Percentiles rank a stretch among this genome's conserved stretches.
Evolutionary conservation across 345 rosid species (phyloP).

Genomic region (Mangifera indica): DNA sequence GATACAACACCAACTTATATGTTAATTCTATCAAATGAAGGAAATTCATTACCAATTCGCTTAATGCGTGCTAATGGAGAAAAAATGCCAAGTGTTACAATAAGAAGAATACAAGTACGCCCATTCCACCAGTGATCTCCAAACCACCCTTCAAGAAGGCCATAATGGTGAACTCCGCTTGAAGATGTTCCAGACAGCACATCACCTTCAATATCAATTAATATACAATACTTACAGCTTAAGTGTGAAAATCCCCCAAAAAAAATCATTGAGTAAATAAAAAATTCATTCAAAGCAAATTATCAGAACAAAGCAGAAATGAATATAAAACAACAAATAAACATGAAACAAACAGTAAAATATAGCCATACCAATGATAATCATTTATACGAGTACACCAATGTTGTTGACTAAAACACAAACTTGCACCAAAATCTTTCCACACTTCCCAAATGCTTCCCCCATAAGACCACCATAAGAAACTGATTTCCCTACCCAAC

Average conservation of each 20-base stretch:
- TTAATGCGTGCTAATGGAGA: conserved; percentile 79
- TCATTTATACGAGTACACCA: conserved; percentile 93
- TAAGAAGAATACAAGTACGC: conserved; percentile 56
- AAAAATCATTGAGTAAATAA: conserved; percentile 29
- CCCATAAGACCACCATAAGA: conserved; percentile 89
- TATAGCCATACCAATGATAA: conserved; percentile 71
- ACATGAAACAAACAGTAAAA: conserved; percentile 5
- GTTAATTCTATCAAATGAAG: conserved; percentile 9
- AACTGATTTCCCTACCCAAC: conserved; percentile 51
- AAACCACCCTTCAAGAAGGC: conserved; percentile 89
- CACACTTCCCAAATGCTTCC: conserved; percentile 81
- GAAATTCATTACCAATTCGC: conserved; percentile 59
- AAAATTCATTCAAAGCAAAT: background rate
- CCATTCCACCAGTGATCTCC: conserved; percentile 80
- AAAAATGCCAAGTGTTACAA: conserved; percentile 62
- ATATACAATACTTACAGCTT: conserved; percentile 12
- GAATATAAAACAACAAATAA: conserved; percentile 11
- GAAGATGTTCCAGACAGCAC: conserved; percentile 83
- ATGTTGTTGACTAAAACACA: conserved; percentile 71
- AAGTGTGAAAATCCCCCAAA: conserved; percentile 24
- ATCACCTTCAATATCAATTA: conserved; percentile 48
- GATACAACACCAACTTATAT: background rate
- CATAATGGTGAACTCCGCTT: conserved; percentile 74
- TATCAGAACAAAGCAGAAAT: background rate
- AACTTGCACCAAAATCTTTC: conserved; percentile 60